These are phyloP conservation scores for Neurospora sublineolata DNA, from an alignment of 495 filamentous ascomycete species.

Conservation along the genomic window DNA sequence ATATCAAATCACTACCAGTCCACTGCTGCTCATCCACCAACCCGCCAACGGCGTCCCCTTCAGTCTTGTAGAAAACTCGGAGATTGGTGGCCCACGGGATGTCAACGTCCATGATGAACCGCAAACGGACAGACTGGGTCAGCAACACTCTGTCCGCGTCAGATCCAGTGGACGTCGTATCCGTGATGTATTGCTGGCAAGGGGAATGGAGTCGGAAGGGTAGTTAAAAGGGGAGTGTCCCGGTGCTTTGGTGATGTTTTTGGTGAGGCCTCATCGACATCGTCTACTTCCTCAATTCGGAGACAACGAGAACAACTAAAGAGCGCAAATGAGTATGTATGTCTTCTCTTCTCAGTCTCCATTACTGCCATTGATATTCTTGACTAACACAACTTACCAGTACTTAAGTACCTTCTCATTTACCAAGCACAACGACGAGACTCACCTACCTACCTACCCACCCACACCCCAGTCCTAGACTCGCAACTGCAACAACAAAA, in stretches of 20 bases:
- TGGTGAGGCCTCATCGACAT: background rate
- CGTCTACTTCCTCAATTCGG: background rate
- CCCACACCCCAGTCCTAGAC: no score
- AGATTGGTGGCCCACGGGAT: background rate
- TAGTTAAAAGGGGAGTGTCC: background rate
- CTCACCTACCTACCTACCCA: no score
- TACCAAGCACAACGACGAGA: no score
- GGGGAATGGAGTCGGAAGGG: background rate
- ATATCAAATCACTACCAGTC: background rate
- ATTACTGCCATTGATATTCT: no score
- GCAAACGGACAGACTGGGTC: background rate
- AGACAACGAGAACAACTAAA: background rate
- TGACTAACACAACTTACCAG: no score
- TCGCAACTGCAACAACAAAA: background rate
- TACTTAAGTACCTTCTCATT: no score
- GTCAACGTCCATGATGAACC: background rate
- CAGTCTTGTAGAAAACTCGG: background rate
- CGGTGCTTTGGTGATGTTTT: background rate
- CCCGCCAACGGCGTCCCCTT: background rate
- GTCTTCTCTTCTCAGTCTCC: no score
- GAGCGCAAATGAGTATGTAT: background rate
- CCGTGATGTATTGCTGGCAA: background rate
- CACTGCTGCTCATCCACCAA: background rate
- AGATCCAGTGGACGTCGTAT: background rate
- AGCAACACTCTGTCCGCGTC: background rate